Evolutionary conservation across 306 rosid genomes (phyloP), one percentile per base, ranked within the genome.

Genomic region (Urtica urens): DNA sequence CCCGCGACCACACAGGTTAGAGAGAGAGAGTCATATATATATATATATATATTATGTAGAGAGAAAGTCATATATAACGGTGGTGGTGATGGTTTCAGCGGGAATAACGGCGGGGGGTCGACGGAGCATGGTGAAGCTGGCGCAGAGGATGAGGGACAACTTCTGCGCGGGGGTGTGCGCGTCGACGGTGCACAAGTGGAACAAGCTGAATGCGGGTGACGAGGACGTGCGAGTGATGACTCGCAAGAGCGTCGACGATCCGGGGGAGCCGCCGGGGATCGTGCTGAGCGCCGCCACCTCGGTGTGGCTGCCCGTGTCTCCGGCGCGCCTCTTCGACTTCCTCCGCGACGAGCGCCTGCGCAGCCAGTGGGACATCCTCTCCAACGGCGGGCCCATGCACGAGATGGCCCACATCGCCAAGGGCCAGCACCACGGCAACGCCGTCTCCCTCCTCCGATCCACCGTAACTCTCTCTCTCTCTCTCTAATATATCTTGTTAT

Each of bases 331-430:
- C 14, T 90, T 90, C 1, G 78, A 90, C 51, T 90, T 90, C 62
- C 66, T 90, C 0, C 90, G 97, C 1, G 84, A 90, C 5, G 97
- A 90, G 33, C 57, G 84, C 18, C 87, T 90, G 1, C 61, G 97
- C 6, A 84, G 95, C 34, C 90, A 90, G 64, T 90, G 97, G 97
- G 97, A 90, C 65, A 90, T 90, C 11, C 74, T 90, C 10, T 90
- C 97, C 7, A 90, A 90, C 31, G 97, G 97, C 23, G 93, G 97
- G 10, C 97, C 97, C 54, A 90, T 90, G 97, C 95, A 90, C 47
- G 97, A 84, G 58, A 90, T 90, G 93, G 87, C 93, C 40, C 95
- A 81, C 73, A 81, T 90, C 4, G 93, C 97, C 17, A 90, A 90
- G 59, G 93, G 95, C 31, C 93, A 81, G 49, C 84, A 84, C 51